Percentiles rank a stretch among this genome's conserved stretches.
phyloP scores from a whole-genome alignment of 352 stramenopile species.

The Blastocystis sp. region DNA sequence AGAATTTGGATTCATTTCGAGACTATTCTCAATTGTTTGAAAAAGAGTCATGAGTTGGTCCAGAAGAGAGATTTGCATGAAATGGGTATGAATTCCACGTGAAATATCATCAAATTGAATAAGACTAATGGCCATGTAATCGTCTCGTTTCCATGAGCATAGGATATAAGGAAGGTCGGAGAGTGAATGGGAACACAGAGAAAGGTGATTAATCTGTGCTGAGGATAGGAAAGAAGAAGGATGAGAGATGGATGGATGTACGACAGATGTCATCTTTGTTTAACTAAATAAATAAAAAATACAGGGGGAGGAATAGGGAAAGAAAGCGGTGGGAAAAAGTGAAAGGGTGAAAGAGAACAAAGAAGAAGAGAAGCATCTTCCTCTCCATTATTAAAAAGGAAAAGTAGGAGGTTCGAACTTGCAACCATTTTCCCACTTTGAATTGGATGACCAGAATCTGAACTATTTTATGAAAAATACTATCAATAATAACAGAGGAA shows the following conservation, averaged over 20 bases:
- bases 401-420: not conserved
- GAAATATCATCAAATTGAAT: not conserved
- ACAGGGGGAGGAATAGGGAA: not conserved
- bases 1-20: not conserved
- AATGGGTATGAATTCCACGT: not conserved
- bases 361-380: not conserved
- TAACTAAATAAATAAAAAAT: not conserved
- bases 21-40: not conserved
- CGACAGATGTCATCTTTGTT: no score
- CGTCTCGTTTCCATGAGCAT: not conserved
- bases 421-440: not conserved
- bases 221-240: not conserved
- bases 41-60: not conserved
- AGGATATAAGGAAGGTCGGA: not conserved
- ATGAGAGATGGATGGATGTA: not conserved
- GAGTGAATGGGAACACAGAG: not conserved
- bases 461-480: not conserved
- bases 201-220: not conserved
- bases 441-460: not conserved
- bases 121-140: not conserved
- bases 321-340: not conserved
- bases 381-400: not conserved
- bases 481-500: not conserved
- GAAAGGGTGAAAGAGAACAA: not conserved
- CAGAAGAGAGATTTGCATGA: not conserved